These are phyloP conservation scores for Trichoderma asperelloides DNA, from an alignment of 495 filamentous ascomycete species.

Conservation along the genomic window DNA sequence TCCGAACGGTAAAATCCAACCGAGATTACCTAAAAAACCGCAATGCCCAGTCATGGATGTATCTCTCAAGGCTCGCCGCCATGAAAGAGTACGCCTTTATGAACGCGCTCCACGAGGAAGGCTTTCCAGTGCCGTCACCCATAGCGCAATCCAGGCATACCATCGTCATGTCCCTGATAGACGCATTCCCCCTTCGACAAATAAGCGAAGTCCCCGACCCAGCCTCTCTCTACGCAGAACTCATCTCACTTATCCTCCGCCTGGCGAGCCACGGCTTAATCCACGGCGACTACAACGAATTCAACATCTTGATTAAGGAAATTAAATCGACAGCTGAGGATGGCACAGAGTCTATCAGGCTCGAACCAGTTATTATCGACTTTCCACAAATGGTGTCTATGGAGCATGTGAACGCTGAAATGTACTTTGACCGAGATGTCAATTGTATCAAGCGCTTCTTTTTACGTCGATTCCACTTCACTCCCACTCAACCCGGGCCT, in stretches of 20 bases:
- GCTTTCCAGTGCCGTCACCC: constrained; percentile 82
- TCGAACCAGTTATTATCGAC: constrained; percentile 79
- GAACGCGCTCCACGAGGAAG: constrained; percentile 70
- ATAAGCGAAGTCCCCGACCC: constrained; percentile 71
- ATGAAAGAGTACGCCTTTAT: constrained; percentile 91
- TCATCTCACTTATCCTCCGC: constrained; percentile 77
- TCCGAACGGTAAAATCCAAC: constrained; percentile 90
- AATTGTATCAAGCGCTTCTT: constrained; percentile 92
- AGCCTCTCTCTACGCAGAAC: constrained; percentile 70
- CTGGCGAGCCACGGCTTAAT: constrained; percentile 86
- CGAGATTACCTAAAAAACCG: constrained; percentile 85
- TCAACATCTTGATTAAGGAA: constrained; percentile 92
- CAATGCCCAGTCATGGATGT: constrained; percentile 81
- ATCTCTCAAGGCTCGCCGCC: constrained; percentile 86
- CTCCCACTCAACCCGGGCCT: constrained; percentile 70
- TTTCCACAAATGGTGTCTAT: constrained; percentile 99
- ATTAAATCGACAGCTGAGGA: constrained; percentile 15
- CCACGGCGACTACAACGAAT: constrained; percentile 99
- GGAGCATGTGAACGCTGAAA: constrained; percentile 83
- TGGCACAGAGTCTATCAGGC: constrained; percentile 20
- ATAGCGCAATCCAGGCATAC: constrained; percentile 84
- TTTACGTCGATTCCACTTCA: constrained; percentile 78
- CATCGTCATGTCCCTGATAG: constrained; percentile 85
- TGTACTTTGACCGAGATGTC: constrained; percentile 94
- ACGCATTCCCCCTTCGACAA: constrained; percentile 82